Percentiles rank a stretch among this genome's conserved stretches.
These are phyloP conservation scores for Tylopilus sp. DNA, from an alignment of 768 basidiomycete species.

Conservation along the genomic window DNA sequence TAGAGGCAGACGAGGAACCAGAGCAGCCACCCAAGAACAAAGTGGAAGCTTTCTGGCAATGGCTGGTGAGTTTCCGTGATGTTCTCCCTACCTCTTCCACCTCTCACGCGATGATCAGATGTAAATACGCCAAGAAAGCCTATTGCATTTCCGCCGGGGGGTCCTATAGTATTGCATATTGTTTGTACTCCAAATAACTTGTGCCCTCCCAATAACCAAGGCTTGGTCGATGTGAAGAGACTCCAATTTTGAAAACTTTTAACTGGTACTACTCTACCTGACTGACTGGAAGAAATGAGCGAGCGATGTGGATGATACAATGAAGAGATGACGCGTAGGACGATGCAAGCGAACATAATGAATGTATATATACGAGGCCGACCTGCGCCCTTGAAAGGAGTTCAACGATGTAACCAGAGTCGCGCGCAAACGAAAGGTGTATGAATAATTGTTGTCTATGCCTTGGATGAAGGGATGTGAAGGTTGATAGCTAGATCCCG, in stretches of 20 bases:
- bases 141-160: background rate
- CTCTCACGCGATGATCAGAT: slow-evolving; percentile 13
- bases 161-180: background rate
- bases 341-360: slow-evolving; percentile 34
- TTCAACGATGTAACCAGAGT: slow-evolving; percentile 5
- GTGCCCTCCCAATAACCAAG: background rate
- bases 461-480: slow-evolving; percentile 80
- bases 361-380: slow-evolving; percentile 34
- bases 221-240: background rate
- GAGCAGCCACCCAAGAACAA: slow-evolving; percentile 69
- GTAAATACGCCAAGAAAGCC: slow-evolving; percentile 5
- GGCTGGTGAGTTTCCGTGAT: slow-evolving; percentile 55
- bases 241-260: slow-evolving; percentile 6
- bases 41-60: slow-evolving; percentile 69
- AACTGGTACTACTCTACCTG: slow-evolving; percentile 28
- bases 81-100: background rate
- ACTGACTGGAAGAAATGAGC: slow-evolving; percentile 8
- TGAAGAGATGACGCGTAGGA: slow-evolving; percentile 28
- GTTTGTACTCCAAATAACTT: too few relatives aligned
- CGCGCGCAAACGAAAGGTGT: slow-evolving; percentile 4
- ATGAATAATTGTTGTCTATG: slow-evolving; percentile 38
- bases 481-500: slow-evolving; percentile 70
- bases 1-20: slow-evolving; percentile 67
- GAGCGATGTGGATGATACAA: slow-evolving; percentile 30
- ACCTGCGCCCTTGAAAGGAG: slow-evolving; percentile 19